Evolutionary conservation across 768 basidiomycete species (phyloP).

Genomic region (Tricholoma flavovirens): DNA sequence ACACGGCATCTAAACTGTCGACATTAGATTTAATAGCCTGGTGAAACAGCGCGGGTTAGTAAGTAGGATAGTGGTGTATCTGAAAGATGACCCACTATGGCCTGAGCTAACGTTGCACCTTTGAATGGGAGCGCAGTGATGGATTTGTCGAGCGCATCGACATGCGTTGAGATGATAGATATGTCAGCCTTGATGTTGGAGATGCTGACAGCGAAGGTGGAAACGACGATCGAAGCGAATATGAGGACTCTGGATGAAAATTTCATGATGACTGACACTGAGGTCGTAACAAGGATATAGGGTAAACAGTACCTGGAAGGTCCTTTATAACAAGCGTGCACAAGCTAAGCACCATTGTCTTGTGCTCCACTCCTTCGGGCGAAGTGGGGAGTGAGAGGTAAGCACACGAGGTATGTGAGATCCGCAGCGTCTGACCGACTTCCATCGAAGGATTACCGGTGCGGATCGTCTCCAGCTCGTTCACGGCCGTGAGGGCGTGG

Average conservation of each 20-base stretch:
- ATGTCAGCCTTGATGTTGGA: conserved; percentile 8
- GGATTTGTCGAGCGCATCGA: conserved; percentile 4
- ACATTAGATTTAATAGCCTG: conserved; percentile 24
- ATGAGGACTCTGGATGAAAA: conserved; percentile 1
- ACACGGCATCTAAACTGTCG: conserved; percentile 11
- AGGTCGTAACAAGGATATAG: neutral
- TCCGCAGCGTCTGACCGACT: neutral
- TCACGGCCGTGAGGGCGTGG: neutral
- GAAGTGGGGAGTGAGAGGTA: neutral
- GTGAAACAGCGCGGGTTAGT: neutral
- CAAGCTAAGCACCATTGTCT: neutral
- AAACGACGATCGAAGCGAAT: conserved; percentile 1
- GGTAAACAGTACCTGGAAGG: neutral
- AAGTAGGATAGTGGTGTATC: neutral
- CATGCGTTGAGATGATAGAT: neutral
- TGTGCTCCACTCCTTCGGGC: neutral
- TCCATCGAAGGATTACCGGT: neutral
- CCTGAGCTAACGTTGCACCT: conserved; percentile 18
- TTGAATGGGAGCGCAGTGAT: conserved; percentile 7
- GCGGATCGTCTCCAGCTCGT: neutral
- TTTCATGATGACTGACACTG: conserved; percentile 5
- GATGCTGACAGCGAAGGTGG: conserved; percentile 5
- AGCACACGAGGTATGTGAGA: neutral
- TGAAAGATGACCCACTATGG: conserved; percentile 18
- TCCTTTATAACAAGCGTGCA: neutral